Conservation (phyloP, 352 stramenopile genomes). For the Globisporangium recalcitrans region DNA sequence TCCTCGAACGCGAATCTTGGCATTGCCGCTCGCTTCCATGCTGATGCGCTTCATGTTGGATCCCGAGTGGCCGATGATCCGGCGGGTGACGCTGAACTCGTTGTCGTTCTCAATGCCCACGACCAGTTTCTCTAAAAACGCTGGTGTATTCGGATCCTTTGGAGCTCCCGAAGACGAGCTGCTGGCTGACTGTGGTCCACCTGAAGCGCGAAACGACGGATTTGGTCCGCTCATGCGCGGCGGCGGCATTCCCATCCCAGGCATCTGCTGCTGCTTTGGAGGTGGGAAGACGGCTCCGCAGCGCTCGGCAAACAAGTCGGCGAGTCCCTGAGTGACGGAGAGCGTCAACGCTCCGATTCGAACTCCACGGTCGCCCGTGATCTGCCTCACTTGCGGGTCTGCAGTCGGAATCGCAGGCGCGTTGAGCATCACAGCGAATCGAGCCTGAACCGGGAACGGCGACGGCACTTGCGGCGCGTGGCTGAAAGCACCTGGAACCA, state of each 20-base stretch:
- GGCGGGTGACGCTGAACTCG: constrained; percentile 79
- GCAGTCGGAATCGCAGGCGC: constrained; percentile 62
- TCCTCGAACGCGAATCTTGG: constrained; percentile 83
- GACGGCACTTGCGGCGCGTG: constrained; percentile 48
- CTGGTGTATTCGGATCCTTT: constrained; percentile 21
- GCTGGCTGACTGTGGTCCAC: background rate
- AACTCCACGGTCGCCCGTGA: constrained; percentile 57
- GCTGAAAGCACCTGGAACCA: constrained; percentile 77
- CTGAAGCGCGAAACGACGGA: constrained; percentile 10
- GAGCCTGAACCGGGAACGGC: constrained; percentile 67
- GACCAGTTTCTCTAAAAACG: constrained; percentile 66
- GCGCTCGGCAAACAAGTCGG: constrained; percentile 68
- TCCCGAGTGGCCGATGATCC: constrained; percentile 74
- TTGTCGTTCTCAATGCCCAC: constrained; percentile 85
- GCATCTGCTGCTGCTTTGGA: constrained; percentile 32
- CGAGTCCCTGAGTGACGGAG: constrained; percentile 59
- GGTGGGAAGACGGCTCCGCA: constrained; percentile 41
- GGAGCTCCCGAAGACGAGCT: background rate
- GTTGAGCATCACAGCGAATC: constrained; percentile 66
- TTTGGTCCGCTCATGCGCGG: constrained; percentile 13
- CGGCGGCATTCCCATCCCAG: constrained; percentile 16
- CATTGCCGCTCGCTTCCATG: constrained; percentile 66
- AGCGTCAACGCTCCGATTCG: constrained; percentile 57
- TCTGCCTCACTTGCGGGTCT: constrained; percentile 68
- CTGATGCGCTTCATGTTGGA: constrained; percentile 88